Evolutionary conservation across 2,329 filamentous ascomycete species (phyloP).

Genomic region (Cladophialophora chaetospira): DNA sequence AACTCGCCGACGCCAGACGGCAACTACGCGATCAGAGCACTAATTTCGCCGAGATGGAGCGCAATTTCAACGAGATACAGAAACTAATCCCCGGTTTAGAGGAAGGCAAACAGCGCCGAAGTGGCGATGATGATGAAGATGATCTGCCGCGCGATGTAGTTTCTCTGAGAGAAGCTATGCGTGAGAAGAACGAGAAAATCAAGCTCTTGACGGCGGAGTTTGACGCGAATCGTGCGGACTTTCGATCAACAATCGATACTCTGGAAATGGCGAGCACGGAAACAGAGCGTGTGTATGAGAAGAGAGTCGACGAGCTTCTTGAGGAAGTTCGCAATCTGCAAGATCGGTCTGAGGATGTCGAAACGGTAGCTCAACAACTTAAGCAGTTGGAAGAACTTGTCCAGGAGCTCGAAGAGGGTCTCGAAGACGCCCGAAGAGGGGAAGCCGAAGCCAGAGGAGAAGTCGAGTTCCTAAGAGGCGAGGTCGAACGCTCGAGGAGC

Average conservation of each 20-base stretch:
- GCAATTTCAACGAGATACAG: constrained; percentile 78
- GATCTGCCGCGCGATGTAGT: constrained; percentile 61
- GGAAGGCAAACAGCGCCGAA: constrained; percentile 22
- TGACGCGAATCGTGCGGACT: constrained; percentile 90
- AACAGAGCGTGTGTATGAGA: constrained; percentile 89
- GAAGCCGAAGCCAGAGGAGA: constrained; percentile 95
- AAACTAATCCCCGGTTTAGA: constrained; percentile 60
- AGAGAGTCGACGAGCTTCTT: constrained; percentile 61
- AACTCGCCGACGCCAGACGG: constrained; percentile 75
- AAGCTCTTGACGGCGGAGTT: constrained; percentile 91
- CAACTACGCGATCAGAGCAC: constrained; percentile 84
- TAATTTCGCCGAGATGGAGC: constrained; percentile 86
- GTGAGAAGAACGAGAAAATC: constrained; percentile 97
- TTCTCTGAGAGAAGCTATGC: constrained; percentile 77
- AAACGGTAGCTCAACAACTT: constrained; percentile 84
- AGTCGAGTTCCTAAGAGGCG: constrained; percentile 90
- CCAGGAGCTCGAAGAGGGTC: constrained; percentile 91
- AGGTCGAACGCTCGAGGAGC: constrained; percentile 86
- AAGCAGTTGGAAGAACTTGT: constrained; percentile 96
- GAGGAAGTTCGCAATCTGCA: constrained; percentile 81
- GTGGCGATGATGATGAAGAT: constrained; percentile 45
- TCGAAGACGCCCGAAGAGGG: constrained; percentile 90
- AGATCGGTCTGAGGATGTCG: constrained; percentile 78
- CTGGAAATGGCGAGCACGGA: constrained; percentile 93
- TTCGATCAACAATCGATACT: constrained; percentile 94